phyloP scores from a whole-genome alignment of 495 filamentous ascomycete species.

The Xylaria longipes region DNA sequence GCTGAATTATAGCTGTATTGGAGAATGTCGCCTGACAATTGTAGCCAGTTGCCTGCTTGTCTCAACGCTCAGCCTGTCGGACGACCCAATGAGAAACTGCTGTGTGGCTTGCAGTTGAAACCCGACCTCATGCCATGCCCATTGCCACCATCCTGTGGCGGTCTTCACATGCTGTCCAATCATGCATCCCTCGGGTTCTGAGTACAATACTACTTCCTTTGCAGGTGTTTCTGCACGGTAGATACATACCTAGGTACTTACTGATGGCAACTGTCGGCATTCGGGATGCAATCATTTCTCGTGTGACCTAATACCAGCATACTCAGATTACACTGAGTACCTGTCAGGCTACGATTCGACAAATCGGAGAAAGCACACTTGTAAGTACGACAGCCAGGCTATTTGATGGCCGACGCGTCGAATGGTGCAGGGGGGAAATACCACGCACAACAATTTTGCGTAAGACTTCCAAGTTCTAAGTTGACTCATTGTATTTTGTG shows the following conservation, averaged over 20 bases:
- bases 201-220: background rate
- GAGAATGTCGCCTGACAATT: slow-evolving; percentile 12
- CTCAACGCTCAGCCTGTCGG: background rate
- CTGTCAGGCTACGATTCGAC: background rate
- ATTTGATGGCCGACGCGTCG: background rate
- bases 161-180: slow-evolving; percentile 23
- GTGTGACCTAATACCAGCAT: background rate
- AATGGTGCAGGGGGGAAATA: background rate
- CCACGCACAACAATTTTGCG: background rate
- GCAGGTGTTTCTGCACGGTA: slow-evolving; percentile 20
- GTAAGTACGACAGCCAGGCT: background rate
- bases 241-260: too few relatives aligned
- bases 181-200: slow-evolving; percentile 1
- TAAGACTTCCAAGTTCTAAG: too few relatives aligned
- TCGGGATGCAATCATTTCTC: slow-evolving; percentile 7
- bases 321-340: background rate
- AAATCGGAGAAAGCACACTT: background rate
- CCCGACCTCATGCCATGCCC: background rate
- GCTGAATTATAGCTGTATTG: slow-evolving; percentile 1
- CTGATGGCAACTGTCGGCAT: slow-evolving; percentile 7
- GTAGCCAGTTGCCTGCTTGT: slow-evolving; percentile 9
- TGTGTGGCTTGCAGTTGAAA: slow-evolving; percentile 15
- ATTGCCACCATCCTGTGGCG: background rate
- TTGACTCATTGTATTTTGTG: slow-evolving; percentile 1
- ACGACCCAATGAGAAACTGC: background rate